phyloP scores from a whole-genome alignment of 2,329 filamentous ascomycete genomes.

The Nothophaeocryptopus gaeumannii region DNA sequence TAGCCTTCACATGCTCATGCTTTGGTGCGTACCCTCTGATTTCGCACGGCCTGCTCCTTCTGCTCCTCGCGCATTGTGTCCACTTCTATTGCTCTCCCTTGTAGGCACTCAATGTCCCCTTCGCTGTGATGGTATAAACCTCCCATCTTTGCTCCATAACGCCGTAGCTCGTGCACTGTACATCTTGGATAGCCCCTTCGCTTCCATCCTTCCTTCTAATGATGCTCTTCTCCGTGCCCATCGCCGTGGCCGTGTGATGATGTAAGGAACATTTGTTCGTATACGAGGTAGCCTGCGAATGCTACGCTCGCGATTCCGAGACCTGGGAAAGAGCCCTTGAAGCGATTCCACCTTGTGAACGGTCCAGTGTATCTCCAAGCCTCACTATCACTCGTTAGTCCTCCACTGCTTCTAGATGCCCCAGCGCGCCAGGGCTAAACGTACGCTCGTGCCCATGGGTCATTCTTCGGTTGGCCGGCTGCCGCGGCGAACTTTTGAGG shows the following conservation, averaged over 20 bases:
- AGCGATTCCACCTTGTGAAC: constrained; percentile 85
- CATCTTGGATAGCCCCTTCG: constrained; percentile 7
- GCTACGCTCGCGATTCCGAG: constrained; percentile 89
- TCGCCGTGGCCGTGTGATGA: constrained; percentile 16
- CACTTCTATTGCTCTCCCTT: no score
- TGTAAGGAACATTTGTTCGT: constrained; percentile 77
- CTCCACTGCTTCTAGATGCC: neutral
- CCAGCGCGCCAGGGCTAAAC: constrained; percentile 23
- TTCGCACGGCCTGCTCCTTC: no score
- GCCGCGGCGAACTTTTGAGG: constrained; percentile 74
- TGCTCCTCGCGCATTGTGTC: no score
- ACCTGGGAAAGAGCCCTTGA: constrained; percentile 82
- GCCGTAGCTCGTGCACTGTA: constrained; percentile 12
- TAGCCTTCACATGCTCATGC: no score
- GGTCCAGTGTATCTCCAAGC: constrained; percentile 89
- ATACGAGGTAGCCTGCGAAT: constrained; percentile 84
- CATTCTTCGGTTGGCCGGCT: constrained; percentile 58
- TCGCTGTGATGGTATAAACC: no score
- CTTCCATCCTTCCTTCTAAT: constrained; percentile 13
- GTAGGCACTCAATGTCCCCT: no score
- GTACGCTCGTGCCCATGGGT: constrained; percentile 64
- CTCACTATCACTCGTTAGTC: constrained; percentile 60
- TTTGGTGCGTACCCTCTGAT: no score
- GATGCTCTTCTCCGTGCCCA: constrained; percentile 25
- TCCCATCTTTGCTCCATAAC: no score